Percentiles rank a stretch among this genome's conserved stretches.
Conservation (phyloP, 148 eudicot species). For the Dianthus caryophyllus region DNA sequence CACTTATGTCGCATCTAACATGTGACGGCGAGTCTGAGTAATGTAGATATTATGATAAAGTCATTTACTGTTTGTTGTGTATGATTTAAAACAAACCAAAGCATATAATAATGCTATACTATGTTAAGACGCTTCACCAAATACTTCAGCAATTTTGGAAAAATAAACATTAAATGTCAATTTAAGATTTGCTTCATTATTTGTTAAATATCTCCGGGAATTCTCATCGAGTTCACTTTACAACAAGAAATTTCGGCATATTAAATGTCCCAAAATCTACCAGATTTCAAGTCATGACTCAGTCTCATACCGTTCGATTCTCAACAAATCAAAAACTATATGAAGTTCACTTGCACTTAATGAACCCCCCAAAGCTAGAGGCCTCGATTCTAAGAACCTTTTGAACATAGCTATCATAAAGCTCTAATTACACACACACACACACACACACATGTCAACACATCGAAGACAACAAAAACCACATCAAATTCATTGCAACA, state of each 20-base stretch:
- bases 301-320: not conserved
- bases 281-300: not conserved
- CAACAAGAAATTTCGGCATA: not conserved
- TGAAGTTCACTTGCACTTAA: no score
- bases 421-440: no score
- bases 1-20: no score
- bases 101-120: not conserved
- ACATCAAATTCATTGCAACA: not conserved
- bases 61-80: not conserved
- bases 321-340: not conserved
- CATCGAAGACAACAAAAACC: slow-evolving; percentile 1
- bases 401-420: no score
- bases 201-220: not conserved
- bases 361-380: not conserved
- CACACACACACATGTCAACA: not conserved
- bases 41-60: not conserved
- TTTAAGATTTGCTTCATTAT: not conserved
- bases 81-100: not conserved
- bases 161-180: not conserved
- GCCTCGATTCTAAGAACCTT: no score
- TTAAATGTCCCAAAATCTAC: not conserved
- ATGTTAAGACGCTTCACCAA: no score
- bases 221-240: not conserved
- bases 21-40: no score
- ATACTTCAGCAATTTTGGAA: no score